A percentile compares a stretch with the other conserved stretches of the same genome.
phyloP scores from a whole-genome alignment of 1,139 yeast species.

The Taphrina populina region DNA sequence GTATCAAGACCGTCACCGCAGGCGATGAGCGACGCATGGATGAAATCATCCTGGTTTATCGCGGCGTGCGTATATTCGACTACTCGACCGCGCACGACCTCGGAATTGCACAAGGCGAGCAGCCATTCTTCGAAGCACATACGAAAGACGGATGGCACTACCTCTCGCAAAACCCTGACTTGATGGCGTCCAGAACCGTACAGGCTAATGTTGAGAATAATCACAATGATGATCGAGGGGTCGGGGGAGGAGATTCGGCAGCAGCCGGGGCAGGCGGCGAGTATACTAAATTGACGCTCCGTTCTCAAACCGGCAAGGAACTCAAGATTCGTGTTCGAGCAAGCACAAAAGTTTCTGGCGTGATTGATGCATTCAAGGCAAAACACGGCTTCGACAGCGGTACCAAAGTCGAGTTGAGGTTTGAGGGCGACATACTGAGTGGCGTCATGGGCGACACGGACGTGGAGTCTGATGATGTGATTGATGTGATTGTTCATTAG shows the following conservation, averaged over 20 bases:
- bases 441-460: conserved; percentile 16
- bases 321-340: conserved; percentile 18
- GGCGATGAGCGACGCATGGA: not conserved
- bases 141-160: conserved; percentile 24
- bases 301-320: conserved; percentile 2
- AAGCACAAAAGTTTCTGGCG: conserved; percentile 3
- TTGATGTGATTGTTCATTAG: conserved; percentile 19
- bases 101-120: conserved; percentile 5
- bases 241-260: too few species aligned
- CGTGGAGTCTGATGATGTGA: conserved; percentile 17
- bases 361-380: conserved; percentile 10
- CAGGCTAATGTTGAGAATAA: too few species aligned
- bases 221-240: too few species aligned
- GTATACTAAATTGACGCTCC: conserved; percentile 3
- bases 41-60: conserved; percentile 8
- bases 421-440: conserved; percentile 23
- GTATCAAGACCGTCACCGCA: not conserved
- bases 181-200: too few species aligned
- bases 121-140: conserved; percentile 21
- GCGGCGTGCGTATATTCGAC: conserved; percentile 20
- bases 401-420: not conserved
- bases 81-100: conserved; percentile 11
- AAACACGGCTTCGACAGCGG: not conserved
- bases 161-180: conserved; percentile 9
- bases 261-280: not conserved